Conservation (phyloP, 495 filamentous ascomycete species). For the Annulohypoxylon moriforme region DNA sequence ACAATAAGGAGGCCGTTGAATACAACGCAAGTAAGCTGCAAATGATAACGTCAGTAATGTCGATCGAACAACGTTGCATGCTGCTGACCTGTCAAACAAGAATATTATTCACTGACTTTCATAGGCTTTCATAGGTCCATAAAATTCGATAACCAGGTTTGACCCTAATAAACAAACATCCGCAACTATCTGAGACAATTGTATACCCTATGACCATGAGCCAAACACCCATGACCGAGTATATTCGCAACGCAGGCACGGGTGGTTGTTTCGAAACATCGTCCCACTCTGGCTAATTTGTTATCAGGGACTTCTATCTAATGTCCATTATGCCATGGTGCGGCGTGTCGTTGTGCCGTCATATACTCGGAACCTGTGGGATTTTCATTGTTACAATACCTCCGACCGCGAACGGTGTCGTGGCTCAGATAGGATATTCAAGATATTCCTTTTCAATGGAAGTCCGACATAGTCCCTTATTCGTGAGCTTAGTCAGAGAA, state of each 20-base stretch:
- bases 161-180: conserved; percentile 5
- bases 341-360: conserved; percentile 9
- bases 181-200: conserved; percentile 4
- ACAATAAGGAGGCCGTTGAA: conserved; percentile 19
- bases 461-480: conserved; percentile 4
- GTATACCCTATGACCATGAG: conserved; percentile 18
- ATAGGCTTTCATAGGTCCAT: conserved; percentile 33
- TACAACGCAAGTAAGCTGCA: conserved; percentile 16
- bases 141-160: conserved; percentile 14
- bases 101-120: conserved; percentile 15
- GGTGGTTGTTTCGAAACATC: conserved; percentile 33
- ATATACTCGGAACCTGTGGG: conserved; percentile 21
- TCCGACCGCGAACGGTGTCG: neutral
- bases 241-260: conserved; percentile 27
- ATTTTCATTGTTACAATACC: conserved; percentile 17
- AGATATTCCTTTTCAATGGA: conserved; percentile 11
- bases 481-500: conserved; percentile 24
- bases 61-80: conserved; percentile 47
- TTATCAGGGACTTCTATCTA: neutral
- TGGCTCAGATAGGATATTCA: neutral
- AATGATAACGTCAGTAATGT: conserved; percentile 21
- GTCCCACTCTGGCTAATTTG: conserved; percentile 11
- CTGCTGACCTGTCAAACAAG: conserved; percentile 31
- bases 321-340: neutral
- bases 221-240: conserved; percentile 14